phyloP scores from a whole-genome alignment of 1,284 basidiomycete species.

The Jaminaea rosea region DNA sequence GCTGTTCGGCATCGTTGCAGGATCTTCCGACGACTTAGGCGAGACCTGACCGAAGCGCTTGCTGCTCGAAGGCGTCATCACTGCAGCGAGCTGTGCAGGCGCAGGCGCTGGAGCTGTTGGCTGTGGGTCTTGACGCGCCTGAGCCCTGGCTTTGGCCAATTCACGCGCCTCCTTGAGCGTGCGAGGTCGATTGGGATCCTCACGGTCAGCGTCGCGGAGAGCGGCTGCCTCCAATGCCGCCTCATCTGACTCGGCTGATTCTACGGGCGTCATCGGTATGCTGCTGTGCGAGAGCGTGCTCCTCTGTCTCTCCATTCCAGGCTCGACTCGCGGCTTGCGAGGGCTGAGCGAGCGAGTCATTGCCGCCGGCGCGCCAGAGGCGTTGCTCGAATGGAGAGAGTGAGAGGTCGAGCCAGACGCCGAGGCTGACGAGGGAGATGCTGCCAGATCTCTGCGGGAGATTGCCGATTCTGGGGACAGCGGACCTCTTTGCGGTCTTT shows the following conservation, averaged over 20 bases:
- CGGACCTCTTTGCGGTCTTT: not conserved
- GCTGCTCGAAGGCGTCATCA: no score
- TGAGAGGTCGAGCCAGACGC: not conserved
- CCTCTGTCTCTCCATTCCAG: not conserved
- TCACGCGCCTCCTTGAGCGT: slow-evolving; percentile 15
- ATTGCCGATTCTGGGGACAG: not conserved
- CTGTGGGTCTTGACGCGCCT: slow-evolving; percentile 1
- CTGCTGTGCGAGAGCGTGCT: no score
- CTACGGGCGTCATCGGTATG: not conserved
- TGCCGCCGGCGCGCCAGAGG: not conserved
- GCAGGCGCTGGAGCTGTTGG: not conserved
- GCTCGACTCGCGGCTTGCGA: not conserved
- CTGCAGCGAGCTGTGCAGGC: not conserved
- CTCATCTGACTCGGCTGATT: not conserved
- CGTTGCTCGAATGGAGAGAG: not conserved
- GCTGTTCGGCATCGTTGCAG: not conserved
- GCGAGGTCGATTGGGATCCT: slow-evolving; percentile 12
- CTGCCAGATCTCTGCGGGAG: not conserved
- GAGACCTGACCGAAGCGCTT: not conserved
- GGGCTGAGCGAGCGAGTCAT: not conserved
- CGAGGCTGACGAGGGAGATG: not conserved
- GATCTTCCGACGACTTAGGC: not conserved
- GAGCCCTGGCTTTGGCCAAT: slow-evolving; percentile 13
- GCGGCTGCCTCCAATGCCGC: slow-evolving; percentile 7
- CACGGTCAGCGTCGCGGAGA: slow-evolving; percentile 5